phyloP scores from a whole-genome alignment of 805 yeast genomes.

The Teunomyces cretensis region DNA sequence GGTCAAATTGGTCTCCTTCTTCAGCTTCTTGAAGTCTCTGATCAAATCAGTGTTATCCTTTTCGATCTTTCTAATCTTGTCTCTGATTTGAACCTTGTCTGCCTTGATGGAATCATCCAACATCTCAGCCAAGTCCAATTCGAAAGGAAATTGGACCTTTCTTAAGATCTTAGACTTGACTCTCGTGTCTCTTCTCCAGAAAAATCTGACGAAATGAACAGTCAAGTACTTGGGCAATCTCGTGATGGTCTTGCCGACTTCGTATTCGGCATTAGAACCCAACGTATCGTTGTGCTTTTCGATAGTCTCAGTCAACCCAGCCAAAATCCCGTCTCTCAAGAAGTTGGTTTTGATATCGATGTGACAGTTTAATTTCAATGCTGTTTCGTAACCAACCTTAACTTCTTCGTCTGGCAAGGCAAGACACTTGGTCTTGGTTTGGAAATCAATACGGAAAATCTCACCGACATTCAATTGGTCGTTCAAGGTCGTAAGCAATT shows the following conservation, averaged over 20 bases:
- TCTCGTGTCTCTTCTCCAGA: slow-evolving; percentile 90
- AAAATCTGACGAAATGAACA: slow-evolving; percentile 91
- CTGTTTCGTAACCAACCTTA: slow-evolving; percentile 41
- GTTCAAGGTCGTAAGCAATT: slow-evolving; percentile 57
- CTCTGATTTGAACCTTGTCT: slow-evolving; percentile 70
- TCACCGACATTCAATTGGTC: slow-evolving; percentile 51
- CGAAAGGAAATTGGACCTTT: slow-evolving; percentile 93
- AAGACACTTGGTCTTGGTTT: slow-evolving; percentile 62
- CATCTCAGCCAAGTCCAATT: slow-evolving; percentile 82
- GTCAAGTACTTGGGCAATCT: slow-evolving; percentile 85
- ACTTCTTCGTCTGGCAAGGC: slow-evolving; percentile 36
- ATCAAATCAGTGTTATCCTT: slow-evolving; percentile 70
- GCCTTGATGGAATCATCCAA: slow-evolving; percentile 73
- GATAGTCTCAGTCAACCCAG: slow-evolving; percentile 70
- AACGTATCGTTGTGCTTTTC: slow-evolving; percentile 76
- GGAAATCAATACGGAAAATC: slow-evolving; percentile 65
- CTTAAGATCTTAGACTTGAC: slow-evolving; percentile 92
- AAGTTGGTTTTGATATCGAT: slow-evolving; percentile 84
- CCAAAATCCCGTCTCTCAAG: slow-evolving; percentile 77
- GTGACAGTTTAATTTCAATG: slow-evolving; percentile 83
- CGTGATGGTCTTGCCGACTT: slow-evolving; percentile 58
- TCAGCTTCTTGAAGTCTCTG: slow-evolving; percentile 69
- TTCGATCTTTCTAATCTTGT: slow-evolving; percentile 71
- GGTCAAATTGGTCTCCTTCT: slow-evolving; percentile 36
- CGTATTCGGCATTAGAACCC: slow-evolving; percentile 69